Percentiles rank a stretch among this genome's conserved stretches.
phyloP scores from a whole-genome alignment of 169 alveolate species.

The Plasmodium blacklocki region DNA sequence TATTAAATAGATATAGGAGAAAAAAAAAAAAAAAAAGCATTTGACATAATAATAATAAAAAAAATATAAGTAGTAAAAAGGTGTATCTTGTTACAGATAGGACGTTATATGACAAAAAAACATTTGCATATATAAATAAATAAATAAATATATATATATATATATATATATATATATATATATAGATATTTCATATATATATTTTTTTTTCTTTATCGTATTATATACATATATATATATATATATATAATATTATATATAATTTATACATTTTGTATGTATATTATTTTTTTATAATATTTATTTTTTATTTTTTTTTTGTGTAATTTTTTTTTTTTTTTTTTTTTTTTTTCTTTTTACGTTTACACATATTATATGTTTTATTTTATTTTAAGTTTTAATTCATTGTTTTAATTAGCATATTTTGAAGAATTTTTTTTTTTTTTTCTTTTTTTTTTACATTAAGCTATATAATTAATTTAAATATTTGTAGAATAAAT shows the following conservation, averaged over 20 bases:
- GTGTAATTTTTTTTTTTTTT: conserved; percentile 15
- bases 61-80: conserved; percentile 12
- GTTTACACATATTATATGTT: conserved; percentile 1
- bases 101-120: background rate
- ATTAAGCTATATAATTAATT: conserved; percentile 27
- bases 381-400: conserved; percentile 62
- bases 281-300: background rate
- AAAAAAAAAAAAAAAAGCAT: background rate
- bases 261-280: background rate
- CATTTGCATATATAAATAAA: too few species aligned
- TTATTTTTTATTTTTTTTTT: background rate
- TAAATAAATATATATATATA: background rate
- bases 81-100: conserved; percentile 19
- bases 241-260: background rate
- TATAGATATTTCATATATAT: too few species aligned
- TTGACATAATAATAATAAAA: background rate
- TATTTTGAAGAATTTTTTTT: conserved; percentile 32
- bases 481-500: conserved; percentile 7
- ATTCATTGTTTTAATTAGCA: conserved; percentile 51
- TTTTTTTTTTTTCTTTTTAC: conserved; percentile 4
- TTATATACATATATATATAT: background rate
- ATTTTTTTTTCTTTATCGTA: background rate
- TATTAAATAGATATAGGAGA: background rate
- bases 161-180: background rate
- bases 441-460: conserved; percentile 5